Evolutionary conservation across 1,284 basidiomycete genomes (phyloP).

Genomic region (Fomitopsis schrenkii): DNA sequence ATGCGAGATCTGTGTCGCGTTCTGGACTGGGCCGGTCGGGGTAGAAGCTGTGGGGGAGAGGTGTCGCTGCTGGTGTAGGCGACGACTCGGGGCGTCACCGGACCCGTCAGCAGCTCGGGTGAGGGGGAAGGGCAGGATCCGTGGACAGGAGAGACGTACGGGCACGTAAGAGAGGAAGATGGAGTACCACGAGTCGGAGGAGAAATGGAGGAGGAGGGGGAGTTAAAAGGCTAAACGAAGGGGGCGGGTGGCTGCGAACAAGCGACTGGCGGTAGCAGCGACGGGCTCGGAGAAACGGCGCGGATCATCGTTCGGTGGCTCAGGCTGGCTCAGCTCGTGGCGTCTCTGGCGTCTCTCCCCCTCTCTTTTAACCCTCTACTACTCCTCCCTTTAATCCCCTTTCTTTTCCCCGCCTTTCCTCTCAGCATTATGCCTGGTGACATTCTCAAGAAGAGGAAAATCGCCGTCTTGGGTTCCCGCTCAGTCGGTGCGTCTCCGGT

Average conservation of each 20-base stretch:
- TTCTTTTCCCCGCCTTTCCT: conserved; percentile 12
- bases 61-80: neutral
- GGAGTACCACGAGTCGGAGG: neutral
- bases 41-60: neutral
- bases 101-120: neutral
- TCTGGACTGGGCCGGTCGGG: neutral
- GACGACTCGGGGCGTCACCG: neutral
- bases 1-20: neutral
- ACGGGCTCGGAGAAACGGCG: conserved; percentile 12
- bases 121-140: neutral
- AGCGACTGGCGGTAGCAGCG: neutral
- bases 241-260: neutral
- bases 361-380: neutral
- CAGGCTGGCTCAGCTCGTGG: conserved; percentile 1
- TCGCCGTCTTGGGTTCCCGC: conserved; percentile 77
- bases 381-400: conserved; percentile 14
- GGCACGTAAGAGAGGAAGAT: neutral
- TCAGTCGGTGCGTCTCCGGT: conserved; percentile 61
- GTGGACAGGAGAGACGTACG: neutral
- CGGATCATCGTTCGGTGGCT: conserved; percentile 8
- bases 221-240: conserved; percentile 5
- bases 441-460: conserved; percentile 80
- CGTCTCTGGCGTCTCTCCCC: neutral
- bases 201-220: neutral
- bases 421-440: conserved; percentile 41